phyloP scores from a whole-genome alignment of 352 stramenopile genomes.

The Globisporangium abappressorium region DNA sequence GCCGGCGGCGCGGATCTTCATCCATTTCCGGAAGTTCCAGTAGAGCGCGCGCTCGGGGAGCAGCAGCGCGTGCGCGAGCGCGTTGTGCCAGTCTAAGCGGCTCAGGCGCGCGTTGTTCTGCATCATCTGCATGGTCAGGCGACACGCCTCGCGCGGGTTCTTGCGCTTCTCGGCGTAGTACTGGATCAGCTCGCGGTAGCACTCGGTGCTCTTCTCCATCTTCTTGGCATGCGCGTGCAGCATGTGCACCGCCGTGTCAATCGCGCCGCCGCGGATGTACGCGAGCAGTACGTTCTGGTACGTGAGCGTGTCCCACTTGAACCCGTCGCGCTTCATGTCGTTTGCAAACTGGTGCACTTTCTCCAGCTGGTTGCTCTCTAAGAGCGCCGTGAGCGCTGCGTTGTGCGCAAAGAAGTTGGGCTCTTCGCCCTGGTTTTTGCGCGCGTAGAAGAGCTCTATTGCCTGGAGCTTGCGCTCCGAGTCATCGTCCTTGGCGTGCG shows the following conservation, averaged over 20 bases:
- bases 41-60: constrained; percentile 67
- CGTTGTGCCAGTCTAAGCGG: constrained; percentile 76
- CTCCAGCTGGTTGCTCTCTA: constrained; percentile 57
- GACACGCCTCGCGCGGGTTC: constrained; percentile 60
- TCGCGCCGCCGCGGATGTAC: constrained; percentile 51
- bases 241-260: constrained; percentile 64
- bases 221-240: constrained; percentile 66
- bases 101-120: constrained; percentile 73
- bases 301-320: constrained; percentile 69
- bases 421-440: constrained; percentile 33
- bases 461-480: constrained; percentile 27
- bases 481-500: constrained; percentile 55
- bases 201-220: constrained; percentile 67
- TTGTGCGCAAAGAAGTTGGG: constrained; percentile 77
- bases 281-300: constrained; percentile 66
- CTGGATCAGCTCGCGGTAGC: constrained; percentile 69
- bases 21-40: constrained; percentile 88
- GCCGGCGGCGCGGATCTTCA: constrained; percentile 60
- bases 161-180: constrained; percentile 64
- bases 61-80: constrained; percentile 53
- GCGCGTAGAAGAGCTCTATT: constrained; percentile 58
- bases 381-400: constrained; percentile 48
- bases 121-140: constrained; percentile 86
- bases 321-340: constrained; percentile 53
- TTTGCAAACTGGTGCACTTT: constrained; percentile 50